Evolutionary conservation across 352 stramenopile species (phyloP), one percentile per base, ranked within the genome.

Genomic region (Pythium scleroteichum): DNA sequence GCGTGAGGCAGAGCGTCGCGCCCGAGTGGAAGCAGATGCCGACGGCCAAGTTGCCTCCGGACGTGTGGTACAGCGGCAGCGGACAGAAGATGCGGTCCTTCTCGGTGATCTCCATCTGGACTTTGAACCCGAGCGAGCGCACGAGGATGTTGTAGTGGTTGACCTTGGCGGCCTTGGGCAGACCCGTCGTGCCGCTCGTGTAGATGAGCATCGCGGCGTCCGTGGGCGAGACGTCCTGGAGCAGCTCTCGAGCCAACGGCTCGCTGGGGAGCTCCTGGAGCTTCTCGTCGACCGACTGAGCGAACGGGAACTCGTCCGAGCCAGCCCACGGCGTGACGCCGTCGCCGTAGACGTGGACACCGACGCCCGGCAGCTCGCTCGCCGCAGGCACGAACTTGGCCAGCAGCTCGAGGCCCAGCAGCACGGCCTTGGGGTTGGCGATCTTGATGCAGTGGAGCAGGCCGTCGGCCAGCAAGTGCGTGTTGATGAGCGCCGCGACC

Each of bases 401-500:
- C n/a, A 81, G 64, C 41, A 65, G 23, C 49, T 65, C 58, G 19
- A 44, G 55, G 40, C 85, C 87, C 35, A 94, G 80, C 35, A 96
- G 76, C 44, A 96, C 59, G 45, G 77, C 72, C 46, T 71, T 66
- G n/a, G 49, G 33, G 33, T 41, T 24, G 17, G 40, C 82, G 40
- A 95, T 74, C 52, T 73, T 74, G 42, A 90, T 67, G 58, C 84
- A 89, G 66, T 96, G 88, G 20, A 91, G 53, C n/a, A 96, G 68
- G 0, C 75, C 75, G 35, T 90, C 77, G 2, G 80, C 50, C 42
- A 82, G 67, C 41, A 95, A 47, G 50, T 87, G 75, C 44, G 81
- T 93, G 71, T 96, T 96, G 55, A 96, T 86, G 26, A 95, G 71
- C 26, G 88, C 88, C n/a, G 76, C 78, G 62, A 90, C 72, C 51